Base-by-base conservation (phyloP, 139 green algal genomes). In the Trebouxia sp. region DNA sequence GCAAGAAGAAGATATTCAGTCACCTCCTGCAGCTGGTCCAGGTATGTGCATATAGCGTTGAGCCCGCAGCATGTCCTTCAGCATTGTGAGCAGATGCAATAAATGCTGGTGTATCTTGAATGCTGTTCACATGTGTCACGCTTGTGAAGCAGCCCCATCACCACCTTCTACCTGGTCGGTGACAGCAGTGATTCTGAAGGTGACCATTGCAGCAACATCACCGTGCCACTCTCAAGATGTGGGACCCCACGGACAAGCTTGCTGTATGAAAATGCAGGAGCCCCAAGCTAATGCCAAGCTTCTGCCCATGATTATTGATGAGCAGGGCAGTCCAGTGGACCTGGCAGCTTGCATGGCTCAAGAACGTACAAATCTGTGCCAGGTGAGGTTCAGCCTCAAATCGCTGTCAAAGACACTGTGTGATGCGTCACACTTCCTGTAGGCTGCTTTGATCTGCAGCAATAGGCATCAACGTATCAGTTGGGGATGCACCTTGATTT, bases 21-120 rank as follows among this genome's bases (percentile, higher is more conserved):
- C 62, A 72, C 35, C 32, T 72, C 14, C 62, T 72, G 32, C 62
- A 72, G 32, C 62, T 72, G 12, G 26, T 72, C 26, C 62, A 72
- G 62, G 62, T 72, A 28, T 14, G 20, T 35, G n/a, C n/a, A 22
- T 32, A 8, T 38, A 12, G n/a, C 7, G 8, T 28, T 66, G 17
- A 39, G 55, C n/a, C 14, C n/a, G 12, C 1, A 39, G 6, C 26
- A 39, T 39, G 7, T 65, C 6, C 20, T 14, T 6, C 47, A 17
- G 14, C 4, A 6, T 5, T 53, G 47, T 53, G 14, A 6, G 20
- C 47, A 53, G 15, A 53, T 53, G 47, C 47, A 53, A 53, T 53
- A 17, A 14, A 53, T 26, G 47, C 47, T 53, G 15, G 14, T 26
- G 47, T 6, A 17, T n/a, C n/a, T n/a, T n/a, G n/a, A n/a, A n/a